Base-by-base conservation (phyloP, 345 rosid species). In the Heritiera littoralis region DNA sequence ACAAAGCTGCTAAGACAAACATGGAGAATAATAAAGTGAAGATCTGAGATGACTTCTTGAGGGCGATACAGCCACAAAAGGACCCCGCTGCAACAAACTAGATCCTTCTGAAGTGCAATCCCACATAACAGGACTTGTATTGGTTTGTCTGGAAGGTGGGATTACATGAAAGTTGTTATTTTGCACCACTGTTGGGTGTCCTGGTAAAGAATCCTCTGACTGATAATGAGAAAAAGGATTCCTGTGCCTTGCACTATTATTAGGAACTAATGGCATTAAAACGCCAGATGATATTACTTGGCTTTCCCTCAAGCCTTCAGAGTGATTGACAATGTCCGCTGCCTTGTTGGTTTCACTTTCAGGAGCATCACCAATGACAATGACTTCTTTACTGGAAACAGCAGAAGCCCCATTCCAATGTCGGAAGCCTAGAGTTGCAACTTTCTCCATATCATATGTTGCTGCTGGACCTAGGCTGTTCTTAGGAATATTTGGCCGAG, bases 301-400 rank as follows among this genome's bases (percentile, higher is more conserved):
- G 64, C 61, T 79, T 54, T 63, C 78, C 74, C 86, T 79, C 77
- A 61, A 61, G 35, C 68, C 83, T 75, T 77, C 85, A 0, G 70
- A 48, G 35, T 75, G 78, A 56, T 79, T 79, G 35, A 70, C 77
- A 38, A 54, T 75, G 66, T 79, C 85, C 45, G 59, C 43, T 30
- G 58, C 38, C 73, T 55, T 40, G 32, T 5, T 61, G 28, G 72
- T 75, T 69, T 84, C 90, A 70, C 72, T 84, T 58, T 86, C 89
- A 20, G 86, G 82, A 76, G 58, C 76, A 85, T 89, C 92, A 55
- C 89, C 92, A n/a, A 86, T 87, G 81, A 88, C 74, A 67, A 88
- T 84, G 74, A 88, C 63, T 77, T 89, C 90, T 80, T 81, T 83
- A 23, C 18, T 60, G 14, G 80, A 79, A 83, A 70, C 54, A 59